phyloP scores from a whole-genome alignment of 176 grass and related monocot species.

The maize (Zea mays) region Zm-B73-REFERENCE-NAM-5.0 NC_050098.1:67216501-67217000 shows the following conservation, averaged over 20 bases:
- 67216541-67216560: conserved; percentile 2
- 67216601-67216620: no score
- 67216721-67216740: no score
- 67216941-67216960: conserved; percentile 7
- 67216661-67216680: no score
- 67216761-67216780: background rate
- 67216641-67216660: no score
- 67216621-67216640: no score
- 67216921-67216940: conserved; percentile 20
- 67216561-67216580: background rate
- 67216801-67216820: background rate
- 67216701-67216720: no score
- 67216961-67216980: conserved; percentile 5
- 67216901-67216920: background rate
- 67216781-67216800: background rate
- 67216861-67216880: background rate
- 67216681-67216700: no score
- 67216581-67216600: no score
- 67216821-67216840: conserved; percentile 17
- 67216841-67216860: background rate
- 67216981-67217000: conserved; percentile 2
- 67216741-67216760: no score
- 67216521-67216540: conserved; percentile 24
- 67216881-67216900: conserved; percentile 9
- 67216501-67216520: no score